phyloP scores from a whole-genome alignment of 169 alveolate species.

The Plasmodium blacklocki region DNA sequence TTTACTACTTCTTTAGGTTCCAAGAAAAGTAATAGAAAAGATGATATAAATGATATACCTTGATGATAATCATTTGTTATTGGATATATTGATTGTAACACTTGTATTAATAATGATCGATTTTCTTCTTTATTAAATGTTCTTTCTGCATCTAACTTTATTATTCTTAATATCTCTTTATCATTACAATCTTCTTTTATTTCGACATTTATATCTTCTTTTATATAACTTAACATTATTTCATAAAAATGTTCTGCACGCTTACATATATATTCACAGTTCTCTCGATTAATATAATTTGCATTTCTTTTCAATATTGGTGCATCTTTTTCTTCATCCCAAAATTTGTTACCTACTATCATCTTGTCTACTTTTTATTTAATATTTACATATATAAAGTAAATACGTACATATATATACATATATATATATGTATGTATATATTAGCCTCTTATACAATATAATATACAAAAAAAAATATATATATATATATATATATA shows the following conservation, averaged over 20 bases:
- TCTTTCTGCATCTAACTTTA: slow-evolving; percentile 84
- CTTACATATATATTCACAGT: slow-evolving; percentile 54
- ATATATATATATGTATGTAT: too few relatives aligned
- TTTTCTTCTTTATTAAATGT: slow-evolving; percentile 80
- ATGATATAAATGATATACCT: slow-evolving; percentile 85
- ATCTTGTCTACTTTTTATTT: slow-evolving; percentile 16
- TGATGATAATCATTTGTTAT: slow-evolving; percentile 87
- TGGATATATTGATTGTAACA: slow-evolving; percentile 77
- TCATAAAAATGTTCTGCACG: slow-evolving; percentile 74
- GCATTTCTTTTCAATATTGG: slow-evolving; percentile 71
- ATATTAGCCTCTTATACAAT: too few relatives aligned
- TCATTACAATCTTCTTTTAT: slow-evolving; percentile 57
- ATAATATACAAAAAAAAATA: too few relatives aligned
- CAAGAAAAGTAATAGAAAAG: slow-evolving; percentile 82
- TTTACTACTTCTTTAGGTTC: slow-evolving; percentile 79
- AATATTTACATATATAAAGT: too few relatives aligned
- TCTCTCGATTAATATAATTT: slow-evolving; percentile 58
- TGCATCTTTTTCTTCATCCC: slow-evolving; percentile 77
- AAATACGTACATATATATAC: too few relatives aligned
- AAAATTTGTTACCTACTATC: slow-evolving; percentile 66
- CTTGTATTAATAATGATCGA: slow-evolving; percentile 71
- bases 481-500: too few relatives aligned
- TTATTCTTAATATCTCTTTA: slow-evolving; percentile 81
- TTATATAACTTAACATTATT: slow-evolving; percentile 71
- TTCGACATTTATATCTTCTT: slow-evolving; percentile 71